Base-by-base conservation (phyloP, 202 grass and related monocot species). In the Setaria viridis region DNA sequence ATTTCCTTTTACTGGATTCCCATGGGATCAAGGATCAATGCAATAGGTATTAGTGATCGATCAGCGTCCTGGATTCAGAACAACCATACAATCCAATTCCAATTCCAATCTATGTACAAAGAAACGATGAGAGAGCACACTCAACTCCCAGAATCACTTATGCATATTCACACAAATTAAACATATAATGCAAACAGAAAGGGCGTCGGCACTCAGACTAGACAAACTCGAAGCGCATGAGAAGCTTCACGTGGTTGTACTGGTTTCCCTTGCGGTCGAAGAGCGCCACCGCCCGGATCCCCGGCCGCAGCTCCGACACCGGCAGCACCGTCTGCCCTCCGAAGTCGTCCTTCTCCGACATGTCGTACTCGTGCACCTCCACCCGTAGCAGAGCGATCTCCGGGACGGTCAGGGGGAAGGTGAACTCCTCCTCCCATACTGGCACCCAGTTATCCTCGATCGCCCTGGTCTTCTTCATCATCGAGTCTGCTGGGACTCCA, bases 391-490 rank as follows among this genome's bases (percentile, higher is more conserved):
- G 29, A 12, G 90, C 93, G 0, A 95, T 74, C 82, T 95, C 93
- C 15, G 92, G 92, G 2, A 94, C 81, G 0, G 71, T 88, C 43
- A 94, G 50, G 0, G 11, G 19, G 82, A 95, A 95, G 34, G 16
- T n/a, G 54, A 94, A 94, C 56, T 92, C 90, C 12, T 95, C 91
- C 10, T 82, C 85, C 95, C 95, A 98, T 7, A 86, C 89, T 4
- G 95, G 95, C 5, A 71, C 71, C 95, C 95, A 98, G 33, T 94
- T 95, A 69, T 98, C 95, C 81, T 98, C 95, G 25, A 92, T 95
- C 1, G 83, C 54, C 67, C 50, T 98, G 12, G 95, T 97, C 82
- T 88, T 97, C 79, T 87, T 93, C 95, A 91, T 97, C 35, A 82
- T 34, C 14, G 76, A 63, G 50, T 97, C 95, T 1, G 60, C 90